phyloP scores from a whole-genome alignment of 768 basidiomycete species.

The Boletus coccyginus region DNA sequence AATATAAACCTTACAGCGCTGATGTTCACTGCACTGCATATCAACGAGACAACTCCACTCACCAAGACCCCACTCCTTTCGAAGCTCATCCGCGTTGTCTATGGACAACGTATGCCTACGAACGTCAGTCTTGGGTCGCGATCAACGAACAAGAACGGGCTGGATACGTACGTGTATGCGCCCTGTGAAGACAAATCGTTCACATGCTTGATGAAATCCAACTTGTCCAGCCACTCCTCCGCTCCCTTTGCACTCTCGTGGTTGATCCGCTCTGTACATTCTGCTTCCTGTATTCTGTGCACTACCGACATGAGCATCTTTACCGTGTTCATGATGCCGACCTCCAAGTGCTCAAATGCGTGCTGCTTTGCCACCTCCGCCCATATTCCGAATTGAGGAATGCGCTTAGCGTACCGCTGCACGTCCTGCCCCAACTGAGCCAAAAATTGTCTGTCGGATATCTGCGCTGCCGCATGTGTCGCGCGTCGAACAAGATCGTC shows the following conservation, averaged over 20 bases:
- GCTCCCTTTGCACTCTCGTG: neutral
- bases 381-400: neutral
- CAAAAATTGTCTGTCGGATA: neutral
- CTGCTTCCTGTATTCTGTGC: slow-evolving; percentile 8
- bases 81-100: neutral
- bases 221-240: neutral
- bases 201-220: slow-evolving; percentile 18
- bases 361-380: neutral
- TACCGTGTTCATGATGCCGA: neutral
- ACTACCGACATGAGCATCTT: slow-evolving; percentile 11
- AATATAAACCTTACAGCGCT: neutral
- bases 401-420: neutral
- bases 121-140: neutral
- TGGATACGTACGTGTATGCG: neutral
- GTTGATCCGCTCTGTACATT: neutral
- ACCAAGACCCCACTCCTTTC: neutral
- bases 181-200: slow-evolving; percentile 11
- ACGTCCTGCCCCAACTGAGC: neutral
- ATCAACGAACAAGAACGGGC: too few relatives aligned
- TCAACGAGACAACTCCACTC: too few relatives aligned
- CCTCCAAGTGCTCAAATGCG: neutral
- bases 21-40: too few relatives aligned
- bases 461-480: neutral
- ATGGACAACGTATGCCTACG: slow-evolving; percentile 14
- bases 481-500: neutral